phyloP scores from a whole-genome alignment of 1,139 yeast species.

The Ashbya aceris region DNA sequence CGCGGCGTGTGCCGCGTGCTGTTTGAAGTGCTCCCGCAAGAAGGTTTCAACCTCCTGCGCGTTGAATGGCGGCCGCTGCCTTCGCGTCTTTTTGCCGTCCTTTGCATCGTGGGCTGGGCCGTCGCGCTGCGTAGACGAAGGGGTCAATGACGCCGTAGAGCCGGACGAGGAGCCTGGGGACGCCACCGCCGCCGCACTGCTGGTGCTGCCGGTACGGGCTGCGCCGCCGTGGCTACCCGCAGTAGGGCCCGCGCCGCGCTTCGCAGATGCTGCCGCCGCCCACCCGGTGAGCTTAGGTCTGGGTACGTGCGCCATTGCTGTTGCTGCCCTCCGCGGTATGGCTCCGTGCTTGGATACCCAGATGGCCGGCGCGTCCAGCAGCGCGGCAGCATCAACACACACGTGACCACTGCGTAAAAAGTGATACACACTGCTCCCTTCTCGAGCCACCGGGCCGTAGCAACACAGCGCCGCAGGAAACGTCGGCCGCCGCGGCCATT shows the following conservation, averaged over 20 bases:
- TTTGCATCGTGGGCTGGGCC: not conserved
- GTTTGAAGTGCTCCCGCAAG: conserved; percentile 17
- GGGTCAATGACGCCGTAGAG: not conserved
- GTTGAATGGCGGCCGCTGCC: conserved; percentile 19
- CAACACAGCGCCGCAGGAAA: too few relatives aligned
- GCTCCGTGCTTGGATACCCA: too few relatives aligned
- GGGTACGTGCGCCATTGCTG: not conserved
- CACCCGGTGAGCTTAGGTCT: conserved; percentile 25
- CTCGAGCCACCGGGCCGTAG: too few relatives aligned
- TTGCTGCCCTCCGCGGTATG: too few relatives aligned
- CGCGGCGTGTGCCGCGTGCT: conserved; percentile 9
- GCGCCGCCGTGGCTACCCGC: not conserved
- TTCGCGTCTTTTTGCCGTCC: conserved; percentile 7
- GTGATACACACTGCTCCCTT: too few relatives aligned
- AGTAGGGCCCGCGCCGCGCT: conserved; percentile 1
- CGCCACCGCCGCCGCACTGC: conserved; percentile 2
- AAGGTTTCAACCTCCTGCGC: conserved; percentile 21
- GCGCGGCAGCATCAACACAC: too few relatives aligned
- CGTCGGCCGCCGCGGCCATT: too few relatives aligned
- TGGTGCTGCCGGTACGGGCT: conserved; percentile 9
- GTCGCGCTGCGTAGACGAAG: not conserved
- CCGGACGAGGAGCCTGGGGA: not conserved
- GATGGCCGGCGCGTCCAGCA: too few relatives aligned
- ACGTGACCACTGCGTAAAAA: too few relatives aligned
- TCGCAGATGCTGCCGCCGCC: conserved; percentile 28